These are phyloP conservation scores for Euclidium syriacum DNA, from an alignment of 345 rosid species.

Conservation along the genomic window DNA sequence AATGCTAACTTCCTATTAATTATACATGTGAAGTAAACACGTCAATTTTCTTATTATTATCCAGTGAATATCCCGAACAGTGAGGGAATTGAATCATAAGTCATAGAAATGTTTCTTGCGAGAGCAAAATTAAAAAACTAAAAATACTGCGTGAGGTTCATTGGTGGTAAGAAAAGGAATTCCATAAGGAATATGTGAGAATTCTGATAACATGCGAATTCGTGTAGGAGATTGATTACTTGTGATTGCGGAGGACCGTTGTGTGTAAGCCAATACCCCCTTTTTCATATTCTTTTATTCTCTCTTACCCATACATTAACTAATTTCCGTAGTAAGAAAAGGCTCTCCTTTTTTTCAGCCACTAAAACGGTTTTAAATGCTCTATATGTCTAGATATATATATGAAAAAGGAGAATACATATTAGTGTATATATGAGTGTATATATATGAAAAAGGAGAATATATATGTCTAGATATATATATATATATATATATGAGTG, in stretches of 20 bases:
- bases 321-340: background rate
- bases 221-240: constrained; percentile 27
- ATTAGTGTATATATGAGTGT: background rate
- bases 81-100: background rate
- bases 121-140: background rate
- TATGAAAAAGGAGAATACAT: background rate
- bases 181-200: background rate
- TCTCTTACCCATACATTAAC: constrained; percentile 10
- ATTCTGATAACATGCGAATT: constrained; percentile 11
- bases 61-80: background rate
- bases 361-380: background rate
- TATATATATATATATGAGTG: background rate
- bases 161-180: background rate
- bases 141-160: background rate
- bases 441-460: too few species aligned
- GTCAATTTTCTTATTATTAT: background rate
- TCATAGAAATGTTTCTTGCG: background rate
- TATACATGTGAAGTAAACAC: background rate
- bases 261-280: constrained; percentile 11
- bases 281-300: constrained; percentile 16
- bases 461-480: background rate
- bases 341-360: background rate
- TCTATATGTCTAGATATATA: background rate
- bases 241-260: constrained; percentile 9
- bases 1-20: background rate